Conservation (phyloP, 169 alveolate species). For the Plasmodium gonderi region DNA sequence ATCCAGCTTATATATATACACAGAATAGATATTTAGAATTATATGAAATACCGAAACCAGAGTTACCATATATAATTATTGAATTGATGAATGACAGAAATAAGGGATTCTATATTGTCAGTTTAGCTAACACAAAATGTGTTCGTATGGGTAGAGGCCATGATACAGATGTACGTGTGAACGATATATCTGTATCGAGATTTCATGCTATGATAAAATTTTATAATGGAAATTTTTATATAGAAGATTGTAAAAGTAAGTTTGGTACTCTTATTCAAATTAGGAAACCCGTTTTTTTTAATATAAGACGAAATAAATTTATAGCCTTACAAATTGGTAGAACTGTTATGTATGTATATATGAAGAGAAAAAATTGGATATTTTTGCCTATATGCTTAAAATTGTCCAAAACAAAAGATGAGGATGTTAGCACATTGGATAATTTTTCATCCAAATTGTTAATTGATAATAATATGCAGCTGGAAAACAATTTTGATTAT, state of each 20-base stretch:
- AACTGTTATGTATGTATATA: constrained; percentile 79
- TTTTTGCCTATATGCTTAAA: constrained; percentile 49
- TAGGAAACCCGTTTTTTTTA: constrained; percentile 71
- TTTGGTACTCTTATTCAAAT: constrained; percentile 94
- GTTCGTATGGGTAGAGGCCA: constrained; percentile 94
- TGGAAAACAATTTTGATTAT: constrained; percentile 26
- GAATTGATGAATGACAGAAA: constrained; percentile 80
- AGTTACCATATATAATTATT: constrained; percentile 88
- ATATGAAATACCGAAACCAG: constrained; percentile 89
- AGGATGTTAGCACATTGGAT: constrained; percentile 61
- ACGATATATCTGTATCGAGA: constrained; percentile 96
- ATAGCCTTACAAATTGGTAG: constrained; percentile 82
- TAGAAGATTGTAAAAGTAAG: constrained; percentile 94
- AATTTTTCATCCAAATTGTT: constrained; percentile 48
- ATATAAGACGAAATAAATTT: constrained; percentile 53
- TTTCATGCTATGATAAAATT: constrained; percentile 91
- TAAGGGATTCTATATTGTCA: constrained; percentile 87
- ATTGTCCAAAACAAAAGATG: constrained; percentile 62
- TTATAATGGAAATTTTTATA: constrained; percentile 89
- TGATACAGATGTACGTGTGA: constrained; percentile 92
- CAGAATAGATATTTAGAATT: constrained; percentile 86
- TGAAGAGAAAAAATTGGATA: constrained; percentile 71
- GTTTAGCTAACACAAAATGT: constrained; percentile 79
- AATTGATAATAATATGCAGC: constrained; percentile 50
- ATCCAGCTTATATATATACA: constrained; percentile 84